Base-by-base conservation (phyloP, 805 yeast genomes). In the Metschnikowia corniflorae region DNA sequence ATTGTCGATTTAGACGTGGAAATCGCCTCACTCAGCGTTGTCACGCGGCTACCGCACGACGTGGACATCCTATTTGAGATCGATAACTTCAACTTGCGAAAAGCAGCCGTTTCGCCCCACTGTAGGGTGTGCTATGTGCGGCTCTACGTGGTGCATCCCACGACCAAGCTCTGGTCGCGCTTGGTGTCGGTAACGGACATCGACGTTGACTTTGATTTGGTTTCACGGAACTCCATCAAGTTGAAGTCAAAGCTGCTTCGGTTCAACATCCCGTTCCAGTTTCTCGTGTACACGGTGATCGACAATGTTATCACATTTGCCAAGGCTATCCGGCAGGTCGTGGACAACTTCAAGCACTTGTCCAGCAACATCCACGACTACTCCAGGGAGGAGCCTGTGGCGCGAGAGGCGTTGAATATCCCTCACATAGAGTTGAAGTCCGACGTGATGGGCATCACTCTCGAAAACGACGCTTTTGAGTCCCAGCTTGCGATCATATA, bases 381-480 rank as follows among this genome's bases (percentile, higher is more conserved):
- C 31, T 58, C 49, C 22, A 49, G 46, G 53, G 40, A 73, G 54
- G 35, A 55, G 43, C 64, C 75, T 29, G 35, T 13, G 42, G 70
- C 31, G 45, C 63, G 60, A n/a, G 57, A 64, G 0, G 70, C 75
- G 0, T 44, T 65, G 4, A 43, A 61, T 13, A 63, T 91, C 6
- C 89, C 89, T 10, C 63, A 61, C 15, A 60, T 86, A 2, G 70
- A 73, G 16, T 47, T 88, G 24, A 71, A 63, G 27, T 67, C 94
- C 0, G 66, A 66, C 5, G 65, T 75, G 26, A 68, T 86, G 44
- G 66, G 82, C 4, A 61, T 88, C 25, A 70, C 82, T 16, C 68
- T 88, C 44, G 95, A 86, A 38, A 95, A 86, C 57, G 97, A 91
- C 58, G 91, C 95, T 6, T 88, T 89, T 56, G 97, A 91, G 58